Base-by-base conservation (phyloP, 805 yeast genomes). In the Metschnikowia baotianmanensis region DNA sequence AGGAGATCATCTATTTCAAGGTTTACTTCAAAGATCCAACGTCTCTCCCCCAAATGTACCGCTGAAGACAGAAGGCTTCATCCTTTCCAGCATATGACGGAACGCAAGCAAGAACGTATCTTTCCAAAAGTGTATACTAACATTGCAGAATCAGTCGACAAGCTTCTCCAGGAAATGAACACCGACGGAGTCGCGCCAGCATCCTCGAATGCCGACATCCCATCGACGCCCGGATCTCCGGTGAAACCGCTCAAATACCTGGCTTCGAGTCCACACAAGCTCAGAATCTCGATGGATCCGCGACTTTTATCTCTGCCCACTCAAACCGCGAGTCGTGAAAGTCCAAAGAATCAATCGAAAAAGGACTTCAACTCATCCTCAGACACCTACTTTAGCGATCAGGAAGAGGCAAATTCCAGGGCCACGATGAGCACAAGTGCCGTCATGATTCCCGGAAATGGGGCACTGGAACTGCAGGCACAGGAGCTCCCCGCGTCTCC, bases 341-440 rank as follows among this genome's bases (percentile, higher is more conserved):
- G 16, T 10, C 27, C 28, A n/a, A 34, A 22, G 13, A 38, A 29
- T 10, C 34, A 17, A n/a, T 32, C 41, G 26, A 37, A 12, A 28
- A 57, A 56, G 34, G 72, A 66, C 33, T 60, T 59, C 40, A 65
- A 62, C 46, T 69, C 74, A 6, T 59, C 67, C 37, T 63, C 72
- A 4, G 75, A 69, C 37, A 69, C 75, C 7, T 69, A 58, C 33
- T 65, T 64, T 15, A 65, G 71, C 45, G 71, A 67, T 19, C 31
- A 27, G n/a, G 27, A 40, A 8, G 43, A 38, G 11, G 27, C 12
- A 17, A 36, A 19, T 11, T 29, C 18, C 23, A 28, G 19, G 4
- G 19, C 20, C 18, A 26, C 21, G 5, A 6, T 16, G 19, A 28
- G 16, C 19, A 16, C 10, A 6, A 34, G 27, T 12, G 19, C 40